Conservation (phyloP, 2,329 filamentous ascomycete species). For the Clonostachys solani region DNA sequence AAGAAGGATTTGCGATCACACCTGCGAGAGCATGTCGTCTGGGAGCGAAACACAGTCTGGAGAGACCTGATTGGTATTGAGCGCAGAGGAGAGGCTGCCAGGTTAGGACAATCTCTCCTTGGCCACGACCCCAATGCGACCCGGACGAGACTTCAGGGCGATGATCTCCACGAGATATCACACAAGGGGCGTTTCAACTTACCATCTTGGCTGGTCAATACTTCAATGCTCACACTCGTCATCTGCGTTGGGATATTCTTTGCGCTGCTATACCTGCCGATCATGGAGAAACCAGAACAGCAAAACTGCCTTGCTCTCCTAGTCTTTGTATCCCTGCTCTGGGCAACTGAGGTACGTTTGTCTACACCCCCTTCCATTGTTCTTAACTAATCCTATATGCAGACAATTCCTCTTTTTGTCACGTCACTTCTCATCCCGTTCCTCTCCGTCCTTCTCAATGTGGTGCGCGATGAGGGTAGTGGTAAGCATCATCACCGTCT, state of each 20-base stretch:
- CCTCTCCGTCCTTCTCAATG: slow-evolving; percentile 79
- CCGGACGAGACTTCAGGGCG: slow-evolving; percentile 75
- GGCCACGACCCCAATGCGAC: slow-evolving; percentile 67
- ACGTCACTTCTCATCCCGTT: slow-evolving; percentile 94
- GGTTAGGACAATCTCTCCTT: slow-evolving; percentile 80
- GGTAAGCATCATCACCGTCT: slow-evolving; percentile 60
- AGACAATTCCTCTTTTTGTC: slow-evolving; percentile 95
- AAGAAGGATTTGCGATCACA: slow-evolving; percentile 85
- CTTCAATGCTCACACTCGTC: slow-evolving; percentile 74
- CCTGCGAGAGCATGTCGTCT: slow-evolving; percentile 92
- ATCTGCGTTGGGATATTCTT: slow-evolving; percentile 70
- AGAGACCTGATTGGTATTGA: slow-evolving; percentile 98
- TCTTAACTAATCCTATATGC: slow-evolving; percentile 10
- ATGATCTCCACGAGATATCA: slow-evolving; percentile 60
- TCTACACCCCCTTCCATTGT: background rate
- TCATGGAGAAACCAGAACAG: slow-evolving; percentile 84
- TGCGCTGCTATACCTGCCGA: slow-evolving; percentile 68
- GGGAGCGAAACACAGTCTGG: slow-evolving; percentile 99
- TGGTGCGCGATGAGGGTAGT: slow-evolving; percentile 70
- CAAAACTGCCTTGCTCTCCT: slow-evolving; percentile 95
- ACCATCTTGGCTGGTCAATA: slow-evolving; percentile 79
- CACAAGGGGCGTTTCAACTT: slow-evolving; percentile 70
- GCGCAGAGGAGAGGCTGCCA: slow-evolving; percentile 88
- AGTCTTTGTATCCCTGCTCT: slow-evolving; percentile 87
- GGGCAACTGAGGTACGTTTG: slow-evolving; percentile 81